Evolutionary conservation across 805 yeast species (phyloP), one percentile per base, ranked within the genome.

Genomic region (Candida caryicola): DNA sequence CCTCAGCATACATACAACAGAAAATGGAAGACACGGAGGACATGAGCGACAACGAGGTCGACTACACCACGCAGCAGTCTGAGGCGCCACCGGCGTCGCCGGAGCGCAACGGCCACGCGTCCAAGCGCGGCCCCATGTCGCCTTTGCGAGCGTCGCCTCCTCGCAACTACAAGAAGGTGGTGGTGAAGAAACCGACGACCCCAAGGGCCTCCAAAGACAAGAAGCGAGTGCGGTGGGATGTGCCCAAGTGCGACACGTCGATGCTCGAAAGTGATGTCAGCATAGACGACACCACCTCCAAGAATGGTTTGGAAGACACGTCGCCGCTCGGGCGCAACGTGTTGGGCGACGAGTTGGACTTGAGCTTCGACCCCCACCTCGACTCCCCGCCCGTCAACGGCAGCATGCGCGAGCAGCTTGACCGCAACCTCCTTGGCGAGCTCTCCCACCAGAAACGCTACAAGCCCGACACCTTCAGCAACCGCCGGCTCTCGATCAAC

Each of bases 261-360:
- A 37, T 39, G 27, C 29, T 46, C 10, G 66, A 61, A 16, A 57
- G 66, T 37, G 69, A 64, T 42, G 27, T 50, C 17, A 64, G 67
- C 34, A 46, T 59, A 41, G 67, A 62, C 33, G 63, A 55, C 10
- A 49, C 57, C 3, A 48, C 46, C 6, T 46, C 51, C 16, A 52
- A 43, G 21, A 57, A 55, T 35, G 65, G 59, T 30, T 17, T 45
- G 9, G 61, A 59, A 17, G 59, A 58, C 31, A 60, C 53, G 34
- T 59, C 69, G 3, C 66, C 68, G 0, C 12, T 55, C 15, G 56
- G 51, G 17, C 51, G 45, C 33, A 51, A 46, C 30, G 39, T 58
- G 3, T 42, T 54, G 29, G 43, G 57, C 6, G 60, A 58, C 31
- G 69, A 59, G 16, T 34, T 61, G 15, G 64, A 53, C 18, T 37